Conservation (phyloP, 108 stramenopile species). For the Parietichytrium sp. region DNA sequence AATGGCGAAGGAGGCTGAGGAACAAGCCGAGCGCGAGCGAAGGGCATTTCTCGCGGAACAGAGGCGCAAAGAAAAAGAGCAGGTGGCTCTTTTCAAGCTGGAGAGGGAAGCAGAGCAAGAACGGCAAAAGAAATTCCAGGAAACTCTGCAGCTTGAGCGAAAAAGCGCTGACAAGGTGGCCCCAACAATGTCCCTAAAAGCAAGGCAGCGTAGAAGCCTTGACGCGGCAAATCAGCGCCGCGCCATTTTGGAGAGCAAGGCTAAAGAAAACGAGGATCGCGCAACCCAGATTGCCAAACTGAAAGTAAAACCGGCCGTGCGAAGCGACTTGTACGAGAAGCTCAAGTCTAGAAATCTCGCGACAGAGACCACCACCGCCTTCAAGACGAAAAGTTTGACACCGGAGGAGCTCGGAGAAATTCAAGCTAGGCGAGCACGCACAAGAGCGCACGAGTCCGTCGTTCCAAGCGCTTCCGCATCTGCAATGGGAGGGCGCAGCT, state of each 20-base stretch:
- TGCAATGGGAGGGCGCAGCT: conserved; percentile 5
- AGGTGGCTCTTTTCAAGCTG: conserved; percentile 12
- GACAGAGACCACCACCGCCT: conserved; percentile 3
- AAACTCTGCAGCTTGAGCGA: background rate
- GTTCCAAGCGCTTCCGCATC: background rate
- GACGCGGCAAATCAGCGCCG: conserved; percentile 8
- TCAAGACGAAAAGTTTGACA: background rate
- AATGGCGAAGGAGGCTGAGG: conserved; percentile 18
- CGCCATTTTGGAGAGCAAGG: background rate
- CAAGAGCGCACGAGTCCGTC: background rate
- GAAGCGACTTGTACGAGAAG: background rate
- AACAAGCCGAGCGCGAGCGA: background rate
- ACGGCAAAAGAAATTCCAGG: background rate
- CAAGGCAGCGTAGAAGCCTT: background rate
- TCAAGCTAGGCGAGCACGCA: background rate
- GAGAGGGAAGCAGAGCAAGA: conserved; percentile 10
- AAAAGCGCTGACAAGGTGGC: background rate
- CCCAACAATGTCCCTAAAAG: background rate
- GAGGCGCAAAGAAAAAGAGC: background rate
- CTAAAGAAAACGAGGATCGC: background rate
- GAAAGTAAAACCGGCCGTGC: background rate
- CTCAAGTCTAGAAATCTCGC: background rate
- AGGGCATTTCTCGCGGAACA: background rate
- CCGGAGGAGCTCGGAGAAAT: conserved; percentile 15
- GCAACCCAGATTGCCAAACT: background rate